Base-by-base conservation (phyloP, 306 rosid species). In the Sindora glabra region DNA sequence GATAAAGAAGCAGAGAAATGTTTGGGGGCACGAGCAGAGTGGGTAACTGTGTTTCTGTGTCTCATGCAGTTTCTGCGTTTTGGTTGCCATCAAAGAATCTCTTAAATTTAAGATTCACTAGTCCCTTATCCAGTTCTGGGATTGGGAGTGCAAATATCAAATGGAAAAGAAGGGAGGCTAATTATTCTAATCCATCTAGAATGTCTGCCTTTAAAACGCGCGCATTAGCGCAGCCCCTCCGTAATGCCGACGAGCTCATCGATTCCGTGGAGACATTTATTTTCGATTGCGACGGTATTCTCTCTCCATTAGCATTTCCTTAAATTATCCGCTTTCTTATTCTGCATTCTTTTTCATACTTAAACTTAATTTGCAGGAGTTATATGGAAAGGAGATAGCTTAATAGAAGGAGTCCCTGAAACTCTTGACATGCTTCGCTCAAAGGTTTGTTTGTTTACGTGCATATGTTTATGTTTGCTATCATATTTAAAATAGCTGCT, bases 321-420 rank as follows among this genome's bases (percentile, higher is more conserved):
- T 40, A 12, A 24, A 29, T 63, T 29, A 42, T 42, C 9, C 10
- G 1, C 22, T 32, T 27, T 52, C 56, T 24, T 7, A 50, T 38
- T 24, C 10, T 36, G 53, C 38, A 38, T 44, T 51, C 44, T 1
- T 62, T 56, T 37, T 32, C 13, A 32, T 3, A 19, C 38, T 38
- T 37, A 48, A 30, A 44, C 51, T 33, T 74, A 14, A 23, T 65
- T 59, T 71, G 74, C 79, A 94, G 99, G 99, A 46, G 99, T 94
- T 75, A 94, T 94, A 80, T 94, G 99, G 99, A 89, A 94, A 71
- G 99, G 99, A 37, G 99, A 94, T 54, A 94, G 75, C 34, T 86
- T 94, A 34, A 94, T 94, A 39, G 94, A 78, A 58, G 97, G 99
- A 63, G 99, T 94, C 46, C 97, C 99, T 11, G 87, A 82, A 64